Base-by-base conservation (phyloP, 192 early-diverging fungal species). In the Coemansia sp. region DNA sequence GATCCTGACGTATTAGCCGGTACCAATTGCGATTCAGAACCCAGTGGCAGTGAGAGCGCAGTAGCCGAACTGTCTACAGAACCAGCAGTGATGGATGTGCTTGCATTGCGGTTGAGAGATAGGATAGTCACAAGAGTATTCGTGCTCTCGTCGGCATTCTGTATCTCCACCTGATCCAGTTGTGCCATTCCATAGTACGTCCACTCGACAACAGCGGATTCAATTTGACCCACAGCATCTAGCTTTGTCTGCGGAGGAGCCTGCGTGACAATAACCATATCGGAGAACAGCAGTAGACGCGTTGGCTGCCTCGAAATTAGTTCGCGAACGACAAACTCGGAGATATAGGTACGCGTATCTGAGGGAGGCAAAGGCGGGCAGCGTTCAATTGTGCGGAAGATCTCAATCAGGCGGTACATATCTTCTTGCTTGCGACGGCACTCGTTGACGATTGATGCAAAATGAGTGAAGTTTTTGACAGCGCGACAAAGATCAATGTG, bases 391-490 rank as follows among this genome's bases (percentile, higher is more conserved):
- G 62, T 60, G 33, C 63, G 61, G 46, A 69, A 56, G 10, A 69
- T 55, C 53, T 72, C 69, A 37, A 62, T 59, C n/a, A 65, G 22
- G 22, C 60, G 69, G 45, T 71, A 42, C 25, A 59, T 64, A 37
- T 79, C 76, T 56, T 79, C 76, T 39, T 79, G 76, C 57, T 69
- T 79, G 43, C 70, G 69, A 18, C 76, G 65, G 22, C 69, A 79
- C 62, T 79, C 70, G 50, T 79, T 79, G 58, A 79, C 69, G 37
- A 72, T 71, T 17, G 69, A 62, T 0, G 76, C 70, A 65, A 79
- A 69, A 42, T 68, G 66, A 34, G 76, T 72, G n/a, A 68, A 66
- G 51, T 72, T 71, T 33, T 71, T 72, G 13, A 79, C 70, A 8
- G 76, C 76, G n/a, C 69, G 61, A 18, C 70, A 72, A 1, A 79